These are phyloP conservation scores for Noccaea bulbosa DNA, from an alignment of 345 rosid species.

Conservation along the genomic window DNA sequence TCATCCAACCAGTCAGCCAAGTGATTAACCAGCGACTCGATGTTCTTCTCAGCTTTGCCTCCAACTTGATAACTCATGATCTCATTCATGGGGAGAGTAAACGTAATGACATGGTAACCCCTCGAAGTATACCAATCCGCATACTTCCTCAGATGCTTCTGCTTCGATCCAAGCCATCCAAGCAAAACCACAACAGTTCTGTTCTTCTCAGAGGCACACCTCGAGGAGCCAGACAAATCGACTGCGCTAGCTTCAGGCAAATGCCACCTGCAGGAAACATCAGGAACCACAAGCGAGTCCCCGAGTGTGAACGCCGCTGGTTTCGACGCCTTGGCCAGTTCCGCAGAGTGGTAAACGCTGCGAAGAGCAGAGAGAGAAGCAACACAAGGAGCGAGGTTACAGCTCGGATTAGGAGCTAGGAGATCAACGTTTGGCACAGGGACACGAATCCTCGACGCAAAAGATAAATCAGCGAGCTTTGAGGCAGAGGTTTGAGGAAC, in stretches of 20 bases:
- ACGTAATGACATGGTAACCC: constrained; percentile 93
- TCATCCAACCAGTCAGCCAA: constrained; percentile 94
- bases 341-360: constrained; percentile 67
- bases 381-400: constrained; percentile 43
- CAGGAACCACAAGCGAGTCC: constrained; percentile 52
- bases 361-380: constrained; percentile 57
- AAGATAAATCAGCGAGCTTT: constrained; percentile 67
- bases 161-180: constrained; percentile 99
- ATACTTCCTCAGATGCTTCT: constrained; percentile 88
- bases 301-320: constrained; percentile 45
- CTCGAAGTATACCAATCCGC: constrained; percentile 94
- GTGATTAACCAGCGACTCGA: constrained; percentile 81
- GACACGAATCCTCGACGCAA: constrained; percentile 54
- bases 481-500: constrained; percentile 59
- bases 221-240: constrained; percentile 58
- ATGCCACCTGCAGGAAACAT: constrained; percentile 86
- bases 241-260: constrained; percentile 70
- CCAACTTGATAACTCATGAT: constrained; percentile 85
- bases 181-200: constrained; percentile 90
- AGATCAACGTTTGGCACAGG: constrained; percentile 65
- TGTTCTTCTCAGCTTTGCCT: constrained; percentile 87
- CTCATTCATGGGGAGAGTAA: constrained; percentile 88
- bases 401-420: constrained; percentile 43
- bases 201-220: constrained; percentile 62
- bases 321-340: constrained; percentile 68